Evolutionary conservation across 768 basidiomycete species (phyloP), one percentile per base, ranked within the genome.

Genomic region (Mycena leptocephala): DNA sequence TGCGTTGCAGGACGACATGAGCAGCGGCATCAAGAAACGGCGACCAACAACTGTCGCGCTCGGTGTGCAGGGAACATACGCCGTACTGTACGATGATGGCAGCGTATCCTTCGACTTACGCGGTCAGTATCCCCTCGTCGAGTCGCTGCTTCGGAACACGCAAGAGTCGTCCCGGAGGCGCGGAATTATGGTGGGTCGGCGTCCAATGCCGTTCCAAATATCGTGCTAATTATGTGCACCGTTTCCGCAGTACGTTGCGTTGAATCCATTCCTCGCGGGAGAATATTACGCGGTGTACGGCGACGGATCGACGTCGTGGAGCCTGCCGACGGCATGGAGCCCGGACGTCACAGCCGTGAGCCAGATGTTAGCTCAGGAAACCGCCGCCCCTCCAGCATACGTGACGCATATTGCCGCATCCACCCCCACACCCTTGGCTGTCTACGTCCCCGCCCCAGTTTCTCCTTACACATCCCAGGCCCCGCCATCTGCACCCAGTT

Each of bases 261-360:
- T 76, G 26, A 76, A 76, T n/a, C 74, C 74, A 3, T 58, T 56
- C 63, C 22, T 70, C 18, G 51, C 68, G 10, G 74, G 74, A 24
- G 69, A 76, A 43, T 76, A 56, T 53, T 76, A 76, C 32, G 68
- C 56, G 8, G 74, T 76, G 28, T 76, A 62, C 41, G 74, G 69
- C 35, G 74, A 76, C 56, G 68, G 37, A 3, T 66, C 69, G 10
- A 53, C 69, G 30, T 39, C 62, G 22, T 76, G 74, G 74, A 70
- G 58, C 18, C 35, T 76, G 5, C 74, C 74, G 4, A 51, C 51
- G 3, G 68, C 48, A 2, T 76, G 74, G 74, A 65, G 33, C 35
- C 2, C 5, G 14, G 63, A 76, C n/a, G 74, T 76, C 14, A 71
- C 53, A 8, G 20, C 51, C 16, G 48, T 76, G 14, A 76, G 74